A percentile compares a stretch with the other conserved stretches of the same genome.
These are phyloP conservation scores for Puccinia horiana DNA, from an alignment of 1,284 basidiomycete species.

Conservation along the genomic window DNA sequence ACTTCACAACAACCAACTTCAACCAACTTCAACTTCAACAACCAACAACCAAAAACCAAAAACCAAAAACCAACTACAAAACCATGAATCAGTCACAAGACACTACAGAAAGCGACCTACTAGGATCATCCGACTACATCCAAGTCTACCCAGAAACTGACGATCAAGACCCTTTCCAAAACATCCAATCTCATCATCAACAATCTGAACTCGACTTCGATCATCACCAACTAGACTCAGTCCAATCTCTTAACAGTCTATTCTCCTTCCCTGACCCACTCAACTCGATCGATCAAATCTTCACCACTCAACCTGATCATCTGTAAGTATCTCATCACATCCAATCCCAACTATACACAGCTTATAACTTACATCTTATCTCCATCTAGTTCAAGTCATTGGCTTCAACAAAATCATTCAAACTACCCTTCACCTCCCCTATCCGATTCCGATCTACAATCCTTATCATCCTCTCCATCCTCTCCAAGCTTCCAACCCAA, in stretches of 20 bases:
- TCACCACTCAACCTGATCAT: neutral
- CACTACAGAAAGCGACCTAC: too few relatives aligned
- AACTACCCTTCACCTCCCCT: neutral
- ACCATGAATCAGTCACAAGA: too few relatives aligned
- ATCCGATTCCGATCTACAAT: neutral
- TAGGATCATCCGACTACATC: neutral
- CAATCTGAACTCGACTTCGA: neutral
- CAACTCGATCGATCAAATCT: slow-evolving; percentile 11
- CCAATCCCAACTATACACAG: neutral
- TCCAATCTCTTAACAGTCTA: slow-evolving; percentile 1
- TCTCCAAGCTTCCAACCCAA: neutral
- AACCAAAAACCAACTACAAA: neutral
- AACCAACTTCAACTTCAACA: neutral
- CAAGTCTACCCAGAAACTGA: neutral
- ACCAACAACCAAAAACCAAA: neutral
- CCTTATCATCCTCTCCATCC: neutral
- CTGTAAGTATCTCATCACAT: neutral
- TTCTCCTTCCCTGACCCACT: slow-evolving; percentile 35
- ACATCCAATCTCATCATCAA: neutral
- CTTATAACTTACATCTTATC: neutral
- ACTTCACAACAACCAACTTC: too few relatives aligned
- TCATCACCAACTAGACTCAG: slow-evolving; percentile 16
- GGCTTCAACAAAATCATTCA: neutral
- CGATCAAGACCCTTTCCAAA: slow-evolving; percentile 10
- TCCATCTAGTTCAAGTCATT: neutral